phyloP scores from a whole-genome alignment of 139 green algal genomes.

The Chlorella sp. region DNA sequence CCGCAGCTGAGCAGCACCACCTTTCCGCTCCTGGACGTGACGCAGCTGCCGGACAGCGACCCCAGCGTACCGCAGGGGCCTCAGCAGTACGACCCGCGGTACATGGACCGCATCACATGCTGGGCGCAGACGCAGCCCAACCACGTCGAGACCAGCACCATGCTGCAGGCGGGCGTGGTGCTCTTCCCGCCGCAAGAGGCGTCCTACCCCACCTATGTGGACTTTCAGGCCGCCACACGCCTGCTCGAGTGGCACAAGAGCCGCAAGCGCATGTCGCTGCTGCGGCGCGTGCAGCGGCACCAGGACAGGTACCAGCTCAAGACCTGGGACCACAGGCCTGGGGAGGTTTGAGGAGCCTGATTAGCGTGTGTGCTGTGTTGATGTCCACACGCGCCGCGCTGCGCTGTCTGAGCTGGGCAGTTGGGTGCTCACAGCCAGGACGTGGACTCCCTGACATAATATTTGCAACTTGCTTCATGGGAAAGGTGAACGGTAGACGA shows the following conservation, averaged over 20 bases:
- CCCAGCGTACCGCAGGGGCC: not conserved
- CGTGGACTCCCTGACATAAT: too few species aligned
- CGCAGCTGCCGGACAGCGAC: constrained; percentile 1
- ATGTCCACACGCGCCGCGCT: too few species aligned
- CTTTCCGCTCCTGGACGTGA: constrained; percentile 2
- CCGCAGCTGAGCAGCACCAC: not conserved
- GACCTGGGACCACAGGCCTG: constrained; percentile 30
- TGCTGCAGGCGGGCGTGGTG: constrained; percentile 21
- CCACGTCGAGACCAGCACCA: constrained; percentile 28
- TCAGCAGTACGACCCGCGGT: not conserved
- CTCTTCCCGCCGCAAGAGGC: constrained; percentile 34
- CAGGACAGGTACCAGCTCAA: constrained; percentile 48
- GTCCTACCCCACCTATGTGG: constrained; percentile 34
- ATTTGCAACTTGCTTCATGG: too few species aligned
- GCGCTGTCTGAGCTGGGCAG: too few species aligned
- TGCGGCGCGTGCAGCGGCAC: not conserved
- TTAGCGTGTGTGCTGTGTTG: too few species aligned
- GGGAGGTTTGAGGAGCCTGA: too few species aligned
- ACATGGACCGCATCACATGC: constrained; percentile 10
- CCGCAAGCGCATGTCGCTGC: constrained; percentile 21
- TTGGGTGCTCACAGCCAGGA: too few species aligned
- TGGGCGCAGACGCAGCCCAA: constrained; percentile 26
- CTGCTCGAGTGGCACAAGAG: constrained; percentile 21
- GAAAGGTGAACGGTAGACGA: too few species aligned
- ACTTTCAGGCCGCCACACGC: constrained; percentile 20